These are phyloP conservation scores for Scolecobasidium constrictum DNA, from an alignment of 2,329 filamentous ascomycete genomes.

Conservation along the genomic window DNA sequence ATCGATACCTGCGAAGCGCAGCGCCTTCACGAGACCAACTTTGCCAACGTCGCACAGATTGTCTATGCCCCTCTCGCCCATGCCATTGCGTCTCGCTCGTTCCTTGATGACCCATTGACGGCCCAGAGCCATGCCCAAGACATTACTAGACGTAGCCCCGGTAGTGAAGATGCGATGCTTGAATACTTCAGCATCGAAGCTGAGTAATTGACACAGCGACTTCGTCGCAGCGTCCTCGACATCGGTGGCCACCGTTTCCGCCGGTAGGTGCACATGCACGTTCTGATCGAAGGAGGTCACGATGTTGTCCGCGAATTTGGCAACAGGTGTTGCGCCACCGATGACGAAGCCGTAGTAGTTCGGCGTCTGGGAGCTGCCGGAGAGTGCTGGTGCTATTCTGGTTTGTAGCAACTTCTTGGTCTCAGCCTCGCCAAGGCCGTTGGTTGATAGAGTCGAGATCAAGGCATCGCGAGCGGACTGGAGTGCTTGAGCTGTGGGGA, in stretches of 20 bases:
- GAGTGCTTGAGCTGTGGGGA: slow-evolving; percentile 23
- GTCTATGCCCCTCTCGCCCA: slow-evolving; percentile 14
- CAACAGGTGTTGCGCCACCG: slow-evolving; percentile 68
- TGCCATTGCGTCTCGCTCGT: slow-evolving; percentile 15
- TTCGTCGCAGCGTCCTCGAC: slow-evolving; percentile 63
- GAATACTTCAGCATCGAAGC: slow-evolving; percentile 47
- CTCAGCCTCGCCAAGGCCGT: slow-evolving; percentile 32
- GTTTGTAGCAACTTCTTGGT: slow-evolving; percentile 32
- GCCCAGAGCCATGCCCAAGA: slow-evolving; percentile 57
- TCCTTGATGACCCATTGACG: slow-evolving; percentile 53
- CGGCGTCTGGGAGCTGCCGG: slow-evolving; percentile 44
- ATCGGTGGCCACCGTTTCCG: slow-evolving; percentile 62
- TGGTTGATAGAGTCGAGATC: slow-evolving; percentile 22
- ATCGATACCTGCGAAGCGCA: slow-evolving; percentile 49
- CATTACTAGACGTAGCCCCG: slow-evolving; percentile 55
- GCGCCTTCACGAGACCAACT: slow-evolving; percentile 57
- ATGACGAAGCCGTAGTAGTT: slow-evolving; percentile 83
- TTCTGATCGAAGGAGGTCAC: slow-evolving; percentile 76
- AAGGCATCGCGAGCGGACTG: slow-evolving; percentile 24
- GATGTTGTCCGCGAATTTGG: slow-evolving; percentile 73
- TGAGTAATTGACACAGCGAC: slow-evolving; percentile 58
- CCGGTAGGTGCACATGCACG: slow-evolving; percentile 68
- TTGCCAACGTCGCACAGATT: slow-evolving; percentile 48
- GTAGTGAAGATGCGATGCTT: slow-evolving; percentile 73
- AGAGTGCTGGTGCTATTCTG: slow-evolving; percentile 48